phyloP scores from a whole-genome alignment of 805 yeast genomes.

The Saccharomycopsis sp. region DNA sequence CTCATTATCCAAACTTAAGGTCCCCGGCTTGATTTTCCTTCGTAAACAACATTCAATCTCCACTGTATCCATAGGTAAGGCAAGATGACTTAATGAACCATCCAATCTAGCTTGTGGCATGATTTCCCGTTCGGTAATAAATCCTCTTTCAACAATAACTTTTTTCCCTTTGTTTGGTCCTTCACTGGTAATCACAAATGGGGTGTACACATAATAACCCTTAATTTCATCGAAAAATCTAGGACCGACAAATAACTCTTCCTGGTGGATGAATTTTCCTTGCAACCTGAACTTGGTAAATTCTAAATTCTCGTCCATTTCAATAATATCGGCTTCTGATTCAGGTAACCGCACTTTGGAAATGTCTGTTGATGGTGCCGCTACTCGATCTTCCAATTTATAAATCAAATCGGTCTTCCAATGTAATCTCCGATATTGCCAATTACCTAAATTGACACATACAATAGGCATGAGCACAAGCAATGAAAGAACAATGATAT shows the following conservation, averaged over 20 bases:
- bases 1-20: constrained; percentile 63
- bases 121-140: constrained; percentile 68
- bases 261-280: constrained; percentile 75
- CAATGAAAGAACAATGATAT: neutral
- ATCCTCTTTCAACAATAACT: constrained; percentile 82
- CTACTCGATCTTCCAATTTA: constrained; percentile 72
- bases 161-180: constrained; percentile 71
- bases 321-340: neutral
- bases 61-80: constrained; percentile 67
- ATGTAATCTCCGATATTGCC: constrained; percentile 81
- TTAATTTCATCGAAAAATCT: constrained; percentile 61
- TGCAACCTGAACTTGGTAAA: constrained; percentile 69
- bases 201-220: constrained; percentile 79
- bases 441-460: constrained; percentile 79
- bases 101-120: constrained; percentile 44
- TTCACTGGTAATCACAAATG: constrained; percentile 41
- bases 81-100: constrained; percentile 49
- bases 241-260: constrained; percentile 92
- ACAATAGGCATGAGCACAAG: constrained; percentile 70
- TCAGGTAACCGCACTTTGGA: constrained; percentile 61
- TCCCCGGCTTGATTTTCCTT: constrained; percentile 54
- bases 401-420: constrained; percentile 89
- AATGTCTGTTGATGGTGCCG: constrained; percentile 62
- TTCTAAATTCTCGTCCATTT: constrained; percentile 52
- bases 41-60: constrained; percentile 70